Evolutionary conservation across 768 basidiomycete species (phyloP).

Genomic region (Podaxis sp.): DNA sequence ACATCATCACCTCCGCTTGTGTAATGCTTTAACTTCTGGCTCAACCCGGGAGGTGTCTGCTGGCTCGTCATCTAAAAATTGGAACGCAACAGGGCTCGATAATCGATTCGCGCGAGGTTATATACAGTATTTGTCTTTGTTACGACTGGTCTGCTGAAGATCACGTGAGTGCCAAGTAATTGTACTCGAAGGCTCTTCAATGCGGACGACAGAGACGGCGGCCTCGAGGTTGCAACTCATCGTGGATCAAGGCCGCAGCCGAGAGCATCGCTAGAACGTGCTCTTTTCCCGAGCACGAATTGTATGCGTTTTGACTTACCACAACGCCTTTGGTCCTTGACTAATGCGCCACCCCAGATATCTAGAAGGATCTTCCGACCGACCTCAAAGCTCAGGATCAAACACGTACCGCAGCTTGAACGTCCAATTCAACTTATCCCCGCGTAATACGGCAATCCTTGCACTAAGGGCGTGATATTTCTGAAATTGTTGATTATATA

Average conservation of each 20-base stretch:
- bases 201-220: not conserved
- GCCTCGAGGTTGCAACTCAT: not conserved
- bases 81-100: not conserved
- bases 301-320: not conserved
- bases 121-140: not conserved
- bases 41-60: conserved; percentile 41
- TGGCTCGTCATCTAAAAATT: conserved; percentile 2
- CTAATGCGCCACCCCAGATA: no score
- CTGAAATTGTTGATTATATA: conserved; percentile 9
- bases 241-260: not conserved
- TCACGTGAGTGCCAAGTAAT: not conserved
- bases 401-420: not conserved
- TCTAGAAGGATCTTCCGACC: no score
- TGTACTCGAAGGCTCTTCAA: not conserved
- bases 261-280: not conserved
- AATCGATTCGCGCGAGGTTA: not conserved
- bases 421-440: not conserved
- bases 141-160: not conserved
- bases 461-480: not conserved
- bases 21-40: conserved; percentile 24
- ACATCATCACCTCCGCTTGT: conserved; percentile 36
- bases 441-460: not conserved
- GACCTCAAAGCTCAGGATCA: no score
- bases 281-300: not conserved
- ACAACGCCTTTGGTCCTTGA: not conserved